phyloP scores from a whole-genome alignment of 1,284 basidiomycete genomes.

The Marasmius tenuissimus region DNA sequence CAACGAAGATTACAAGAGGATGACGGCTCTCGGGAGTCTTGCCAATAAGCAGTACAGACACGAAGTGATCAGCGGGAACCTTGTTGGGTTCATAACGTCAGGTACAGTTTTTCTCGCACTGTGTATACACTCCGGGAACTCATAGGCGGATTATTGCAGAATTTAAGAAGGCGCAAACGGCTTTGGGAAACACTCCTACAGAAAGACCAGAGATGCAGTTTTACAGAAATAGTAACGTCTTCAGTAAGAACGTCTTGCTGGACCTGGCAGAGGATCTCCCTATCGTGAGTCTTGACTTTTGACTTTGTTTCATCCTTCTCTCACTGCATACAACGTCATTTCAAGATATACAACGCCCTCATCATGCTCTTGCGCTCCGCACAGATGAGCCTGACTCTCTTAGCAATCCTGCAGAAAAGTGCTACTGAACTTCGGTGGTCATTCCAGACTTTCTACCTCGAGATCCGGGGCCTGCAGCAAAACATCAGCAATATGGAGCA shows the following conservation, averaged over 20 bases:
- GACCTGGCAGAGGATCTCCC: constrained; percentile 12
- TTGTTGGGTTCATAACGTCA: constrained; percentile 13
- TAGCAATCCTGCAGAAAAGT: not conserved
- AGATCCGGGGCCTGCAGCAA: not conserved
- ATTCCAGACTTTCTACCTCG: not conserved
- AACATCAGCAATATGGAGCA: not conserved
- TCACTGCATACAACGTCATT: not conserved
- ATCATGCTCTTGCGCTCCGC: not conserved
- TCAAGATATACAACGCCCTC: not conserved
- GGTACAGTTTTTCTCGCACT: not conserved
- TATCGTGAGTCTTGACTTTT: constrained; percentile 8
- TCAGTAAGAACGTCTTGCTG: not conserved
- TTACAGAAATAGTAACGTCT: not conserved
- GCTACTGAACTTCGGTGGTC: not conserved
- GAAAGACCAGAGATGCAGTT: constrained; percentile 3
- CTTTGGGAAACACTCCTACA: constrained; percentile 12
- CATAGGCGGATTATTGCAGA: constrained; percentile 3
- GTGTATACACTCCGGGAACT: not conserved
- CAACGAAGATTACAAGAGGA: constrained; percentile 14
- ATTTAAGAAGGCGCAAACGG: constrained; percentile 11
- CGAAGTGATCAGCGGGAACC: constrained; percentile 18
- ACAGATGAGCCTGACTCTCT: not conserved
- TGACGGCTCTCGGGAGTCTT: constrained; percentile 11
- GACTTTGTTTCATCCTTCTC: not conserved
- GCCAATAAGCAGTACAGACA: constrained; percentile 15